Evolutionary conservation across 345 rosid genomes (phyloP).

Genomic region (Brassica rapa): DNA sequence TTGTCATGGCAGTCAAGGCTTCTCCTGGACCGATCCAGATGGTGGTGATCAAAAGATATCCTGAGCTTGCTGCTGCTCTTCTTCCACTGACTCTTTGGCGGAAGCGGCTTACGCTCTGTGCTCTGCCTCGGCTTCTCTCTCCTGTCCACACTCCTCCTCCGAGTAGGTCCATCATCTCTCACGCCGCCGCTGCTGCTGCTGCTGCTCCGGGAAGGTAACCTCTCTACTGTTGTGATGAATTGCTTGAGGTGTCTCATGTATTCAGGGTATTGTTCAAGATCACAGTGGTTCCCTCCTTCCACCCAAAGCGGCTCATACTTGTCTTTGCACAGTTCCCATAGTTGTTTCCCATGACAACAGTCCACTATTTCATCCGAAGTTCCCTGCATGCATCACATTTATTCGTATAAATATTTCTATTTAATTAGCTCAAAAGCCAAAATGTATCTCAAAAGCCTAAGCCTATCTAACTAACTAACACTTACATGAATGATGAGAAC

Average conservation of each 20-base stretch:
- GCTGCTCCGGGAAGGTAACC: constrained; percentile 57
- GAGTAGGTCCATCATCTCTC: constrained; percentile 44
- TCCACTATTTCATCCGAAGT: constrained; percentile 94
- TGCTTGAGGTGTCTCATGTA: constrained; percentile 91
- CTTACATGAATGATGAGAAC: constrained; percentile 94
- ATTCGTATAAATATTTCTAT: not conserved
- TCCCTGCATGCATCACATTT: constrained; percentile 56
- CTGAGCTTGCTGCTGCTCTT: constrained; percentile 55
- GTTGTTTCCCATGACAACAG: constrained; percentile 91
- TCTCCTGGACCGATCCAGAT: constrained; percentile 74
- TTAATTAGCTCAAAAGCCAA: not conserved
- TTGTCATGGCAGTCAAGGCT: constrained; percentile 94
- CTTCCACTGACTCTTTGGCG: constrained; percentile 50
- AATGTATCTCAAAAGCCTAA: not conserved
- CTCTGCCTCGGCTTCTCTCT: constrained; percentile 91
- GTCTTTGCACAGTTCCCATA: constrained; percentile 91
- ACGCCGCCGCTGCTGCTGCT: not conserved
- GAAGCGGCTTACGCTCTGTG: constrained; percentile 59
- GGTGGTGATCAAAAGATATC: constrained; percentile 55
- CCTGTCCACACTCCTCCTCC: constrained; percentile 80
- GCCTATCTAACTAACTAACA: constrained; percentile 12
- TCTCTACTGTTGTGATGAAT: constrained; percentile 79
- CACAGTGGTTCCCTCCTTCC: constrained; percentile 91
- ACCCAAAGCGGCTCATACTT: constrained; percentile 96
- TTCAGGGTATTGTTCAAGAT: constrained; percentile 85